Evolutionary conservation across 2,329 filamentous ascomycete species (phyloP), one percentile per base, ranked within the genome.

Genomic region (Coniochaeta prunicola): DNA sequence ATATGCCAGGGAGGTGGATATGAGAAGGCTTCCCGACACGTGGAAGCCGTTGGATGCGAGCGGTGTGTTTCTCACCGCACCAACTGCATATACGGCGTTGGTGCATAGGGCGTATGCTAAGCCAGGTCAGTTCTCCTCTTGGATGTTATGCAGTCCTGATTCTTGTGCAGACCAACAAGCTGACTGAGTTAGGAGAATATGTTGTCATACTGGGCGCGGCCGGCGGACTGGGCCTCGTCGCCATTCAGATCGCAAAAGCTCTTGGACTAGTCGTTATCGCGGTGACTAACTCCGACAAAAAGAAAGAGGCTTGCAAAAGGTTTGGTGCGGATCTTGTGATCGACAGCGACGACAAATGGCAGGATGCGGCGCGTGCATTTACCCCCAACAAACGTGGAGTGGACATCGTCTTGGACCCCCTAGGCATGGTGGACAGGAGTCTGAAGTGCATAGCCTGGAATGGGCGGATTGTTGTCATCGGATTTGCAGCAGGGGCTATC

Each of bases 361-460:
- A 84, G n/a, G 77, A 79, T 1, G 73, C 85, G 61, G 91, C 97
- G 53, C 90, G 90, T 76, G 85, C 83, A 65, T 73, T 97, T 60
- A 93, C 89, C 5, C 90, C 90, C 0, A 84, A 85, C 62, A 83
- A 83, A 1, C 73, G 77, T 50, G 85, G 92, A 12, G 92, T 96
- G 19, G 92, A 97, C 73, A 91, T 97, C 57, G 92, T 97, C 24
- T 97, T 91, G 75, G 93, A 97, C 72, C 92, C 93, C 15, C 93
- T 97, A 1, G 93, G 93, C 1, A 76, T 97, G 70, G 90, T 97
- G 56, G 91, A 94, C 64, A 82, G 86, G 69, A 91, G 87, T 65
- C 90, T 92, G 65, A 96, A 96, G 75, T 97, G 93, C 76, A 90
- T 89, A 3, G 89, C 91, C 3, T 97, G 92, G 92, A 96, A 96